A percentile compares a stretch with the other conserved stretches of the same genome.
These are phyloP conservation scores for Calonectria ilicicola DNA, from an alignment of 2,329 filamentous ascomycete genomes.

Conservation along the genomic window DNA sequence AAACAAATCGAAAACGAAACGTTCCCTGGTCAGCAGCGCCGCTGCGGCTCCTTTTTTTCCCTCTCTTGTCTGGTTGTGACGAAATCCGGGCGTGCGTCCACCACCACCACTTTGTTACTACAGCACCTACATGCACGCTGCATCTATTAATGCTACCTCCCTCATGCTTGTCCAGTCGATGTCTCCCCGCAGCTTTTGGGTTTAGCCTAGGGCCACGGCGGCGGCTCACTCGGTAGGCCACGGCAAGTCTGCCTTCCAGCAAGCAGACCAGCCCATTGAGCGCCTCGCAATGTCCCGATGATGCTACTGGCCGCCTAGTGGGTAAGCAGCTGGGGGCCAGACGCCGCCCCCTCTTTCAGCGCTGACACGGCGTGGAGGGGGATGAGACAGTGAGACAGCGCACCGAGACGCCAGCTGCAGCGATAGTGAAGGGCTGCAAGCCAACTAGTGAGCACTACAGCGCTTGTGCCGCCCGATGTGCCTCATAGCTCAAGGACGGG, in stretches of 20 bases:
- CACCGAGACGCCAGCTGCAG: constrained; percentile 1
- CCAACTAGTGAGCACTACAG: neutral
- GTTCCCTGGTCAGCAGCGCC: constrained; percentile 23
- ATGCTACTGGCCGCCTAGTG: constrained; percentile 9
- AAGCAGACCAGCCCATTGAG: neutral
- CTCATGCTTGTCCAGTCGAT: neutral
- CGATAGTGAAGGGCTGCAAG: neutral
- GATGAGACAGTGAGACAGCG: constrained; percentile 1
- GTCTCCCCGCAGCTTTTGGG: constrained; percentile 6
- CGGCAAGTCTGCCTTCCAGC: neutral
- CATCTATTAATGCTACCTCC: constrained; percentile 6
- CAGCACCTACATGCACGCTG: neutral
- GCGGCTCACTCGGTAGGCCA: constrained; percentile 6
- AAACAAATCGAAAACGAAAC: constrained; percentile 29
- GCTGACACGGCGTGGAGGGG: neutral
- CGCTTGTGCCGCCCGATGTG: neutral
- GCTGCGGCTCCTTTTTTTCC: constrained; percentile 3
- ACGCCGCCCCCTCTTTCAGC: neutral
- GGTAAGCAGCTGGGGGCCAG: neutral
- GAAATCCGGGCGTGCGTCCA: constrained; percentile 2
- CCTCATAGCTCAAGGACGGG: neutral
- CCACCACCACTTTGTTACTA: constrained; percentile 9
- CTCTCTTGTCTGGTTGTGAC: too few relatives aligned
- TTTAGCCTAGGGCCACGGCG: constrained; percentile 3
- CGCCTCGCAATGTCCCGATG: constrained; percentile 9